Conservation (phyloP, 106 monocot species). For the Gastrodia elata region DNA sequence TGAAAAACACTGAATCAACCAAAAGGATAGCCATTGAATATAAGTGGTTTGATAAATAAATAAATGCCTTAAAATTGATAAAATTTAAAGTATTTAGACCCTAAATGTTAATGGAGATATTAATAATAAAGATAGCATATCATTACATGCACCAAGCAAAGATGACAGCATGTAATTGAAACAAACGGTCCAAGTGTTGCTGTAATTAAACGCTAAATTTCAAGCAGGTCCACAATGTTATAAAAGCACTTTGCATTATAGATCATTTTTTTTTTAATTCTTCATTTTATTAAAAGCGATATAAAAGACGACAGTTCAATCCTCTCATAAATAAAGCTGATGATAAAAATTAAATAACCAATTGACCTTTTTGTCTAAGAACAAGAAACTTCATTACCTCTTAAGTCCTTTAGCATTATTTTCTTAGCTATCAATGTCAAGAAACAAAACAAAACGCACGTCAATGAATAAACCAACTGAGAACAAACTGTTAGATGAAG, state of each 20-base stretch:
- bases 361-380: neutral
- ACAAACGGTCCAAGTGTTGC: neutral
- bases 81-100: neutral
- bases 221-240: neutral
- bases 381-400: too few species aligned
- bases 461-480: neutral
- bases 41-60: neutral
- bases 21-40: neutral
- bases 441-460: neutral
- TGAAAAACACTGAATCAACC: neutral
- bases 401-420: neutral
- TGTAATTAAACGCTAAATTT: neutral
- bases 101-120: neutral
- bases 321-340: neutral
- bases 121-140: neutral
- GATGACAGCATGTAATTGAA: neutral
- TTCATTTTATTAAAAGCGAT: neutral
- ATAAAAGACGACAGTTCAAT: neutral
- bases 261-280: neutral
- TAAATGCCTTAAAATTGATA: neutral
- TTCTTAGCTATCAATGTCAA: neutral
- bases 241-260: neutral
- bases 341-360: neutral
- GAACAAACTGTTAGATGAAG: neutral
- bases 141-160: neutral